Evolutionary conservation across 352 stramenopile species (phyloP).

Genomic region (Globisporangium solare): DNA sequence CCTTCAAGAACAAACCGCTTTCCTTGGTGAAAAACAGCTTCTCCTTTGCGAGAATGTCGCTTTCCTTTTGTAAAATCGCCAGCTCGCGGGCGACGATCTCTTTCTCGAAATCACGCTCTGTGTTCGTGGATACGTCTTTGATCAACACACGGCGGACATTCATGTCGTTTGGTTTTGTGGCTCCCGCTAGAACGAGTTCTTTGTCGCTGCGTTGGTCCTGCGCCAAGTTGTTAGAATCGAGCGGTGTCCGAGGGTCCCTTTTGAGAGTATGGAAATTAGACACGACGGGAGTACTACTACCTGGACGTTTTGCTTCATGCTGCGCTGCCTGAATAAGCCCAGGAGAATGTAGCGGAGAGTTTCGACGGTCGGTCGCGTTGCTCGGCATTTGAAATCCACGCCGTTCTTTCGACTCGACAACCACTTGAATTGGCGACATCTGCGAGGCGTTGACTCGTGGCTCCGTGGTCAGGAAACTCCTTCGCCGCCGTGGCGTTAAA

Average conservation of each 20-base stretch:
- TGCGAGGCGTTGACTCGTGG: neutral
- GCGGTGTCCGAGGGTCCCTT: no score
- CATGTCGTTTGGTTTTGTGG: neutral
- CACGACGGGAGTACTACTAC: no score
- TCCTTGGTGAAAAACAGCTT: conserved; percentile 29
- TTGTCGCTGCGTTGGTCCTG: neutral
- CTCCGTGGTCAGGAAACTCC: neutral
- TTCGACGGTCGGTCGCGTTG: neutral
- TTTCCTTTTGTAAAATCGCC: conserved; percentile 25
- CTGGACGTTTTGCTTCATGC: no score
- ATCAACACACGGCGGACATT: neutral
- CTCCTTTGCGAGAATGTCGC: conserved; percentile 29
- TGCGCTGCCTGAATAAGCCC: no score
- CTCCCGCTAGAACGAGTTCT: no score
- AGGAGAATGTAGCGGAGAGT: no score
- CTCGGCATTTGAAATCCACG: neutral
- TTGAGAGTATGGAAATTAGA: no score
- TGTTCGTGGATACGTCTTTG: conserved; percentile 52
- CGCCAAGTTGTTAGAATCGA: neutral
- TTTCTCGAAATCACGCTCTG: conserved; percentile 46
- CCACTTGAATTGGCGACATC: conserved; percentile 1
- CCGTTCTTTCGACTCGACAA: conserved; percentile 3
- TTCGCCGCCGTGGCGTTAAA: neutral
- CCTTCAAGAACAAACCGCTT: conserved; percentile 25
- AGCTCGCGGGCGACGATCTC: conserved; percentile 41